Base-by-base conservation (phyloP, 129 eudicot species). In the Dittrichia graveolens region DNA sequence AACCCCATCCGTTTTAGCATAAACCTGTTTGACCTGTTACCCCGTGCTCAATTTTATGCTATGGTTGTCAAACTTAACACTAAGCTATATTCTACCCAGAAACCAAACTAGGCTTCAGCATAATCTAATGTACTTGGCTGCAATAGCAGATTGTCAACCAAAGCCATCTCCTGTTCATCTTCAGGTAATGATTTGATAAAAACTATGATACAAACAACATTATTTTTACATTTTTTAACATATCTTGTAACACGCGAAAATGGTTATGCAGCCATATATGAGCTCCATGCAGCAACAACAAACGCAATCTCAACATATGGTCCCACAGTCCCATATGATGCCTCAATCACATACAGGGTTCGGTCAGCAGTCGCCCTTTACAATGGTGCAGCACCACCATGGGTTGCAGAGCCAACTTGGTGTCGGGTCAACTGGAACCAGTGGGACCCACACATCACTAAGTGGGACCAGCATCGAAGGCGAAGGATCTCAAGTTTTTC, bases 91-190 rank as follows among this genome's bases (percentile, higher is more conserved):
- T 57, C 56, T 12, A 0, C 67, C 57, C 77, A 82, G 90, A 79
- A 72, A 85, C 71, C 90, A 85, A 77, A 80, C 87, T 43, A 68
- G 80, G 71, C 85, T 85, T 56, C 90, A 85, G 43, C 82, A 76
- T 5, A 85, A 85, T 48, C 86, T 85, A n/a, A 79, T 82, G 87
- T 85, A 82, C 67, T 76, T 85, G 75, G 90, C 90, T 45, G 85
- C 90, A 31, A 82, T 85, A 37, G 90, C 90, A 19, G 90, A 85
- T 53, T 76, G 73, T 61, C 90, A 85, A 65, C 87, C 90, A 15
- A 80, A 78, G 59, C 80, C 79, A 54, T 63, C 85, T 46, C 73
- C 85, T 59, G 69, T 77, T 10, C 83, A 75, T 46, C 67, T 82
- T 65, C 85, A 76, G 88, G 88, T 83, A 75, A 59, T 72, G 31